phyloP scores from a whole-genome alignment of 163 green algal species.

The Prototheca wickerhamii region DNA sequence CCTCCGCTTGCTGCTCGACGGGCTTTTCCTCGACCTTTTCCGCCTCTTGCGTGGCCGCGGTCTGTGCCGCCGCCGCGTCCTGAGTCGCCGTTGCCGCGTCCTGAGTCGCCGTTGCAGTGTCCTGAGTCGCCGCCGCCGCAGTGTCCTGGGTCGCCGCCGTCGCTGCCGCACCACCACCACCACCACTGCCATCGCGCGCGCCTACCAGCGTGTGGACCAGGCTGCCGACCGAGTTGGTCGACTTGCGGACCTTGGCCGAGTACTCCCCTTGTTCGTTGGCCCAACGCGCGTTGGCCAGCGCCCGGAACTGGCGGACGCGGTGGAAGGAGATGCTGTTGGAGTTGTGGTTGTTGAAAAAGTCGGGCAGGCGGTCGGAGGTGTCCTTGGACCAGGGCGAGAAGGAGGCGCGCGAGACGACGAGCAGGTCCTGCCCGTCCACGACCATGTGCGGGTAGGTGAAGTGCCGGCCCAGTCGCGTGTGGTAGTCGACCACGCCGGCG shows the following conservation, averaged over 20 bases:
- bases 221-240: not conserved
- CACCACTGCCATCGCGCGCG: not conserved
- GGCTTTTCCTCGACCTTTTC: too few species aligned
- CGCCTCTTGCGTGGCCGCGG: too few species aligned
- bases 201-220: not conserved
- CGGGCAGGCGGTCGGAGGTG: slow-evolving; percentile 7
- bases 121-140: too few species aligned
- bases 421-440: slow-evolving; percentile 19
- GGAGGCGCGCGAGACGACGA: slow-evolving; percentile 18
- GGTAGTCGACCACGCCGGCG: slow-evolving; percentile 26
- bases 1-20: too few species aligned
- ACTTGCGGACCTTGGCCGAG: not conserved
- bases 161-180: not conserved
- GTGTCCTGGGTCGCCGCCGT: not conserved
- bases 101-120: too few species aligned
- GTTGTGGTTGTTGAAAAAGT: slow-evolving; percentile 32
- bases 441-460: slow-evolving; percentile 36
- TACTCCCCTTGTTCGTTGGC: not conserved
- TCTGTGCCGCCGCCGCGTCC: too few species aligned
- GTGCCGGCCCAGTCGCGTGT: slow-evolving; percentile 18
- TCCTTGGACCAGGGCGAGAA: slow-evolving; percentile 10
- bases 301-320: slow-evolving; percentile 9
- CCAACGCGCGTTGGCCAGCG: slow-evolving; percentile 8
- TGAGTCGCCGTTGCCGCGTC: too few species aligned
- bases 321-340: slow-evolving; percentile 29